These are phyloP conservation scores for Teratosphaeria pseudoeucalypti DNA, from an alignment of 2,329 filamentous ascomycete genomes.

Conservation along the genomic window DNA sequence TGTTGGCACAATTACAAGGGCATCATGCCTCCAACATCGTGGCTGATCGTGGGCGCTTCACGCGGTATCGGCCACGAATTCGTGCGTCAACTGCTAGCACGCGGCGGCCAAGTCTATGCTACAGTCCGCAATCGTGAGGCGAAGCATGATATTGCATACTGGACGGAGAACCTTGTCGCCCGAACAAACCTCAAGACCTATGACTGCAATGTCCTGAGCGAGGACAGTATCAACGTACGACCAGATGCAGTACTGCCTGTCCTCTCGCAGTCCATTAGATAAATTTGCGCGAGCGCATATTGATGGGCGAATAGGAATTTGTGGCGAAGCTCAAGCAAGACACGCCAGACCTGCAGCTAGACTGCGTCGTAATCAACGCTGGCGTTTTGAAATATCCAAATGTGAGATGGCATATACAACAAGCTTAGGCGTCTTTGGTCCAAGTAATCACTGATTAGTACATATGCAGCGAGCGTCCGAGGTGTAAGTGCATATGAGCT, in stretches of 20 bases:
- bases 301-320: not conserved
- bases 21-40: slow-evolving; percentile 20
- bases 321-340: slow-evolving; percentile 3
- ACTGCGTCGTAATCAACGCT: slow-evolving; percentile 48
- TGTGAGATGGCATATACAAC: slow-evolving; percentile 28
- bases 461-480: slow-evolving; percentile 41
- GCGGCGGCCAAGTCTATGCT: slow-evolving; percentile 41
- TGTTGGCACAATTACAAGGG: not conserved
- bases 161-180: slow-evolving; percentile 3
- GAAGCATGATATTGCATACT: slow-evolving; percentile 16
- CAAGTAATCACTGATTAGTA: slow-evolving; percentile 1
- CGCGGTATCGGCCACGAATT: slow-evolving; percentile 44
- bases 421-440: not conserved
- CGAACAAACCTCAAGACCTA: slow-evolving; percentile 5
- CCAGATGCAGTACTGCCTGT: not conserved
- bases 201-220: slow-evolving; percentile 42
- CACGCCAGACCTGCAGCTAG: slow-evolving; percentile 36
- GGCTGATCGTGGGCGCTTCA: slow-evolving; percentile 38
- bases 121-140: slow-evolving; percentile 35
- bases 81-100: slow-evolving; percentile 38
- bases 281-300: not conserved
- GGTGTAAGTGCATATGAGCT: slow-evolving; percentile 28
- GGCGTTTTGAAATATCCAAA: slow-evolving; percentile 48
- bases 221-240: slow-evolving; percentile 40
- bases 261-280: slow-evolving; percentile 17